phyloP scores from a whole-genome alignment of 805 yeast genomes.

The Hanseniaspora pseudoguilliermondii region DNA sequence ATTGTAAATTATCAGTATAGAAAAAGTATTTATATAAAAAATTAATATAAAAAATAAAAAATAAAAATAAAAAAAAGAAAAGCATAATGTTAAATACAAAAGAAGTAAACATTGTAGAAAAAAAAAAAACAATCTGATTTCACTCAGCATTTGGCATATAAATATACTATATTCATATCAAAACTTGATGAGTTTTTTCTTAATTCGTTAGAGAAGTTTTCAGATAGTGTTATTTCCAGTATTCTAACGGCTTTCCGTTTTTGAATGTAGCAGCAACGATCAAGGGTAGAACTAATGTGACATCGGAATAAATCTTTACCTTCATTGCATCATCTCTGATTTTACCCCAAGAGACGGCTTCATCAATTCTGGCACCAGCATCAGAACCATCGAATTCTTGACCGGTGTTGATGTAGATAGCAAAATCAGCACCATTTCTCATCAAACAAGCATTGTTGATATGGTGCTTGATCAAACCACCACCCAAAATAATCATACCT shows the following conservation, averaged over 20 bases:
- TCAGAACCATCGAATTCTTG: slow-evolving; percentile 98
- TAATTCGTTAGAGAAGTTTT: slow-evolving; percentile 17
- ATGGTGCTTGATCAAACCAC: slow-evolving; percentile 93
- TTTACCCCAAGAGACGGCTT: slow-evolving; percentile 98
- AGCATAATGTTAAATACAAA: not conserved
- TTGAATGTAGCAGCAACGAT: slow-evolving; percentile 98
- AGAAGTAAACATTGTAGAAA: slow-evolving; percentile 23
- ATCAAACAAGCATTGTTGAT: slow-evolving; percentile 94
- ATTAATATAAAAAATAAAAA: not conserved
- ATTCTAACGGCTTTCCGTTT: slow-evolving; percentile 27
- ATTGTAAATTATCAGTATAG: not conserved
- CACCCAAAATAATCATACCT: slow-evolving; percentile 93
- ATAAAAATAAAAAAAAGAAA: slow-evolving; percentile 31
- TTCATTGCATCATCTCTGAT: slow-evolving; percentile 86
- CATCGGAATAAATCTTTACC: slow-evolving; percentile 92
- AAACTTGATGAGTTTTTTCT: too few species aligned
- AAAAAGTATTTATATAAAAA: not conserved
- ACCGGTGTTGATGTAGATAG: slow-evolving; percentile 93
- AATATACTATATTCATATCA: too few species aligned
- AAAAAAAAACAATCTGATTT: slow-evolving; percentile 16
- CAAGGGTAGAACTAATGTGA: slow-evolving; percentile 84
- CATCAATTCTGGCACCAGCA: slow-evolving; percentile 99
- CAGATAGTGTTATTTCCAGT: slow-evolving; percentile 26
- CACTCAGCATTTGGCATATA: slow-evolving; percentile 41
- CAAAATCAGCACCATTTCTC: slow-evolving; percentile 99